Evolutionary conservation across 805 yeast species (phyloP), one percentile per base, ranked within the genome.

Genomic region (Yamadazyma akitaensis): DNA sequence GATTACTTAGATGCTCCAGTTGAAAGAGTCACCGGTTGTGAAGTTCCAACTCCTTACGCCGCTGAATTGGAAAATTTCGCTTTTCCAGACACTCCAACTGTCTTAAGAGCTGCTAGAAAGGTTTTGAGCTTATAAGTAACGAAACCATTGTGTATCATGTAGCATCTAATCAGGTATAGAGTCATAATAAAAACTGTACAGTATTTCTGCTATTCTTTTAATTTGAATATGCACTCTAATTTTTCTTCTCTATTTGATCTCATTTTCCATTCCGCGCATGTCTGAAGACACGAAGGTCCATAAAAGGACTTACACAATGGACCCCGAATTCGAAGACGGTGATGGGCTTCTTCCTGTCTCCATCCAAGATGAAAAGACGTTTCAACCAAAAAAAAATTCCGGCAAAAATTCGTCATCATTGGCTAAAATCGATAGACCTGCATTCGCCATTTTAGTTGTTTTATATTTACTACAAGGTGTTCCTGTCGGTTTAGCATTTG

Each of bases 21-120:
- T 57, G 96, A 85, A 76, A 89, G 99, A 80, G 92, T 91, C 62
- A 94, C 99, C 50, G 99, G 99, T 70, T 96, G 98, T 66, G 99
- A 94, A 76, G 97, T 91, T 28, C 99, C 99, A 71, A 94, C 99
- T 58, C 99, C 99, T 55, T 94, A 94, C 67, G 96, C 97, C 60
- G 81, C 83, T 71, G 91, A 85, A 75, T 81, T 94, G 67, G 99
- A 94, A 82, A 95, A 87, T 75, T 88, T 94, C 66, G 97, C 98
- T 47, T 94, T 94, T 97, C 99, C 99, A 71, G 96, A 91, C 68
- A 79, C 88, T 47, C 92, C 88, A 63, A 81, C 90, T 55, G 87
- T 94, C 60, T 80, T 87, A 64, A 85, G 90, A 79, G 97, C 90
- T 57, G 79, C 80, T 57, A 88, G 83, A 73, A 85, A 85, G 70